Percentiles rank a stretch among this genome's conserved stretches.
These are phyloP conservation scores for Mycena sanguinolenta DNA, from an alignment of 768 basidiomycete genomes.

Conservation along the genomic window DNA sequence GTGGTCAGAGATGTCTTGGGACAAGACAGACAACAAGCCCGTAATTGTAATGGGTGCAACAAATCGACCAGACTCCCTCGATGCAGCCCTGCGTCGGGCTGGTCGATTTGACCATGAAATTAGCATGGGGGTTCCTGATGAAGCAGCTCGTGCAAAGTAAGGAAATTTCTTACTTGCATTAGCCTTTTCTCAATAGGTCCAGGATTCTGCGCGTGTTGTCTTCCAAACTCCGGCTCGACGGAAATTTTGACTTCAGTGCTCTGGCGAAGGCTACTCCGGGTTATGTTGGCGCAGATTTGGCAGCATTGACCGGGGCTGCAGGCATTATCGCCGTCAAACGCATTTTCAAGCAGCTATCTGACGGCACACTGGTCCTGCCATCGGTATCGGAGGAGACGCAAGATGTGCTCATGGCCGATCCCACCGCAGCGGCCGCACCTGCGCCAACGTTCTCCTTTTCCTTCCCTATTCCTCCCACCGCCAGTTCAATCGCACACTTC, in stretches of 20 bases:
- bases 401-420: conserved; percentile 61
- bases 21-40: conserved; percentile 92
- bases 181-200: conserved; percentile 4
- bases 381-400: conserved; percentile 32
- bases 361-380: conserved; percentile 72
- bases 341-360: conserved; percentile 87
- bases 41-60: conserved; percentile 97
- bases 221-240: conserved; percentile 84
- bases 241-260: conserved; percentile 87
- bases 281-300: conserved; percentile 95
- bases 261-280: conserved; percentile 96
- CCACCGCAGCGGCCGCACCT: conserved; percentile 44
- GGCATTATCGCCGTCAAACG: conserved; percentile 97
- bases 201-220: conserved; percentile 93
- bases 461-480: conserved; percentile 47
- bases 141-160: conserved; percentile 91
- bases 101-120: conserved; percentile 99
- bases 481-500: conserved; percentile 88
- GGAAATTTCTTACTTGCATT: conserved; percentile 27
- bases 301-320: conserved; percentile 91
- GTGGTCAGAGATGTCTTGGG: conserved; percentile 89
- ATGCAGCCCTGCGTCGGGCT: conserved; percentile 92
- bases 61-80: conserved; percentile 94
- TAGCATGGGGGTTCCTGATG: conserved; percentile 96
- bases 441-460: conserved; percentile 37